These are phyloP conservation scores for Talaromyces sp. DNA, from an alignment of 2,329 filamentous ascomycete genomes.

Conservation along the genomic window DNA sequence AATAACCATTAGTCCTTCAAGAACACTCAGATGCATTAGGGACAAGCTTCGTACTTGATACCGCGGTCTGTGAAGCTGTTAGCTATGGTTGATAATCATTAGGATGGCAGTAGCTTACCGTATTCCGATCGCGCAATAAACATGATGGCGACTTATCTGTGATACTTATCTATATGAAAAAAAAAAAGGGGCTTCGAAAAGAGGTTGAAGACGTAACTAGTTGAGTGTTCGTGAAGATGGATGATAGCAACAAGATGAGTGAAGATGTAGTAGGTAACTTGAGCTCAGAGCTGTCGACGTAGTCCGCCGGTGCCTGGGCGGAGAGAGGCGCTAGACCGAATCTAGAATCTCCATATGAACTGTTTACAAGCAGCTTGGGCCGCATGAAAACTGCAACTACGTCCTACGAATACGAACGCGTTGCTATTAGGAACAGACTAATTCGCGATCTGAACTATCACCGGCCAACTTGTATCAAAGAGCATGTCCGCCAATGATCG, in stretches of 20 bases:
- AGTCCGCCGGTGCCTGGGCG: constrained; percentile 16
- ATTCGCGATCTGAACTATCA: not conserved
- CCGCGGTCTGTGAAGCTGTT: constrained; percentile 70
- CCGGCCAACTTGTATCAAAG: constrained; percentile 20
- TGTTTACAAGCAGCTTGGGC: constrained; percentile 10
- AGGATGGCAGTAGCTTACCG: constrained; percentile 60
- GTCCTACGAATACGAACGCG: not conserved
- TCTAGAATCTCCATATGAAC: constrained; percentile 18
- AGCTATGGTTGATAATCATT: constrained; percentile 31
- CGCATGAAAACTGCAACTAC: not conserved
- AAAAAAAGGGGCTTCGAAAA: not conserved
- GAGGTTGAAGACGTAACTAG: not conserved
- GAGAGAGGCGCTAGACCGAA: constrained; percentile 18
- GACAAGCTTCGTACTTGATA: constrained; percentile 70
- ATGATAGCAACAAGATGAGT: not conserved
- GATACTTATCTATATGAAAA: constrained; percentile 5
- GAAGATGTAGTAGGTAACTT: constrained; percentile 5
- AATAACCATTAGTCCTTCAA: not conserved
- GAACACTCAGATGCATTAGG: not conserved
- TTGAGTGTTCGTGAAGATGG: not conserved
- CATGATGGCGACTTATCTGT: constrained; percentile 61
- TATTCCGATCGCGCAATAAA: constrained; percentile 99
- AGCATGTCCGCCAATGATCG: constrained; percentile 42
- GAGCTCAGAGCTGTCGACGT: constrained; percentile 17
- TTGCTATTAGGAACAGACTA: not conserved